Conservation (phyloP, 805 yeast genomes). For the Komagataella ulmi region DNA sequence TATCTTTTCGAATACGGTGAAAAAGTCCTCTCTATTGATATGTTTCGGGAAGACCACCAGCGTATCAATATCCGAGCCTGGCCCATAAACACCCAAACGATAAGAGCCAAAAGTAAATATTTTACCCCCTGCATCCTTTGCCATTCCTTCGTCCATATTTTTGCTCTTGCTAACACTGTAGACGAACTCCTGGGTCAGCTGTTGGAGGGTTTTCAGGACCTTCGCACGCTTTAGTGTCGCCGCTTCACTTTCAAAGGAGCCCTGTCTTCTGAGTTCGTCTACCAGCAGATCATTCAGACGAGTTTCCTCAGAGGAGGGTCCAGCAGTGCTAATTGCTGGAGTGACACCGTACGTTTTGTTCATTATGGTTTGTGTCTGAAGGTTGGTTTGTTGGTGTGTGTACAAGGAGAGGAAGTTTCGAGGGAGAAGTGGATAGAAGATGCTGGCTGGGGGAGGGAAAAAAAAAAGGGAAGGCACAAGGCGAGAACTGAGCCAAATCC, state of each 20-base stretch:
- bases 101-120: constrained; percentile 95
- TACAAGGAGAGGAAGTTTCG: background rate
- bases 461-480: background rate
- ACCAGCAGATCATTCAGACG: constrained; percentile 64
- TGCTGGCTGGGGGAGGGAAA: no score
- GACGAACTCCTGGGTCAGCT: constrained; percentile 70
- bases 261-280: constrained; percentile 65
- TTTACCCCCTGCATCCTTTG: constrained; percentile 94
- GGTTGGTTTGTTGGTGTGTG: background rate
- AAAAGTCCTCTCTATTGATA: constrained; percentile 82
- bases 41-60: constrained; percentile 96
- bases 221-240: constrained; percentile 75
- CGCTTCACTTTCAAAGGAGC: constrained; percentile 79
- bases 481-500: background rate
- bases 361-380: background rate
- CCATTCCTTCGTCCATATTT: constrained; percentile 97
- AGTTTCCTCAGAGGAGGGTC: constrained; percentile 74
- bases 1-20: constrained; percentile 62
- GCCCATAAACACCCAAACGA: constrained; percentile 91
- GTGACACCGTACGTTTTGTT: constrained; percentile 48
- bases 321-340: constrained; percentile 73
- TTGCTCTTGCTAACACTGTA: constrained; percentile 64
- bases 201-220: constrained; percentile 60
- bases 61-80: constrained; percentile 96
- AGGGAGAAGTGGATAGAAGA: background rate